Base-by-base conservation (phyloP, 129 eudicot genomes). In the Kitagawia praeruptora region DNA sequence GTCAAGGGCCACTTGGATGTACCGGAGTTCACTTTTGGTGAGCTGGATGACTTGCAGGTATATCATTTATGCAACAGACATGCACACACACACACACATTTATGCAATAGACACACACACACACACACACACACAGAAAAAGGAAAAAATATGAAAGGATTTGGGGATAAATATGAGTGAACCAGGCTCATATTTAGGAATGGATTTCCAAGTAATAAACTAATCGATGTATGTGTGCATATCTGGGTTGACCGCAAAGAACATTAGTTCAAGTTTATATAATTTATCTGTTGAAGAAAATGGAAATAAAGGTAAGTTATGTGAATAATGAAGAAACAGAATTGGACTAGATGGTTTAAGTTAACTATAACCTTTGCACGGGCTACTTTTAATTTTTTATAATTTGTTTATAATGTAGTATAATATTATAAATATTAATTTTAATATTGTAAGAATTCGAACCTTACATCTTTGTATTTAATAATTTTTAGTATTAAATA, bases 21-120 rank as follows among this genome's bases (percentile, higher is more conserved):
- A 74, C 85, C 80, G 2, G 98, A 95, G 83, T 95, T 95, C 86
- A 88, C 98, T 61, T 89, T 90, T 75, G 98, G 98, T 27, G 98
- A 95, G 84, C 87, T 95, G 75, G 98, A 95, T 82, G 98, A 95
- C 79, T 85, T 95, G 89, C 86, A 95, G 97, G 98, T 95, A 90
- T 46, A 37, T 78, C 51, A 4, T 19, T 15, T 40, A 1, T 48
- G 69, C 34, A 25, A 19, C 3, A 14, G 8, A 12, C 37, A n/a
- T 5, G 2, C 37, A 25, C 11, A 1, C 34, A 31, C 34, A 31
- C 31, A 8, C 37, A 61, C 11, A 4, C 34, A n/a, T n/a, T n/a
- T n/a, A n/a, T n/a, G n/a, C n/a, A n/a, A n/a, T n/a, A n/a, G n/a
- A n/a, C n/a, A n/a, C n/a, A n/a, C n/a, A n/a, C n/a, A 9, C 31